Evolutionary conservation across 192 early-diverging fungal genomes (phyloP).

Genomic region (Funneliformis mosseae): DNA sequence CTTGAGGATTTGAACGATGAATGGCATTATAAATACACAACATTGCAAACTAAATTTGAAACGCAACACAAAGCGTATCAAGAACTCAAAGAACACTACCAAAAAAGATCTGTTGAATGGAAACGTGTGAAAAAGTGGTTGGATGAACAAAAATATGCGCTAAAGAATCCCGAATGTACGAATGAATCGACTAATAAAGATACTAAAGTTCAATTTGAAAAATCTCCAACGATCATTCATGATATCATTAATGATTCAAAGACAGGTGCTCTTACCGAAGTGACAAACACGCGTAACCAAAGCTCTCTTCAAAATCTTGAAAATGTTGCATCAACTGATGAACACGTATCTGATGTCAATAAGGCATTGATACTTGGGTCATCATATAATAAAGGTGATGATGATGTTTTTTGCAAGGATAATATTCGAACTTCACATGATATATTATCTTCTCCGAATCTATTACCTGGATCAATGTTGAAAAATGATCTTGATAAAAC

Average conservation of each 20-base stretch:
- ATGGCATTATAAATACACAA: neutral
- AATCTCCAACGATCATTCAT: neutral
- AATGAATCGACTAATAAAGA: neutral
- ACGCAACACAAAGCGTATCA: neutral
- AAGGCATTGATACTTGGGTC: neutral
- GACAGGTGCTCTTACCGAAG: neutral
- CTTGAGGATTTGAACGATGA: neutral
- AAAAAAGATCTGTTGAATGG: slow-evolving; percentile 17
- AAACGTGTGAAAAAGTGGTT: slow-evolving; percentile 6
- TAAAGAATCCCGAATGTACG: neutral
- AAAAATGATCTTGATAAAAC: neutral
- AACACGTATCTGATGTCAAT: neutral
- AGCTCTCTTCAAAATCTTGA: neutral
- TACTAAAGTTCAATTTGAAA: neutral
- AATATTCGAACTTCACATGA: neutral
- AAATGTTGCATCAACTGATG: neutral
- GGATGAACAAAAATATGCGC: neutral
- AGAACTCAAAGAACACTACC: slow-evolving; percentile 13
- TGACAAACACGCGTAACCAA: neutral
- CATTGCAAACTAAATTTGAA: slow-evolving; percentile 8
- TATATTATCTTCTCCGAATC: neutral
- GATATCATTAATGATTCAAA: neutral
- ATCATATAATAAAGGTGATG: neutral
- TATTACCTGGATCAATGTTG: neutral
- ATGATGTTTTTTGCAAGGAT: neutral